Evolutionary conservation across 139 green algal species (phyloP), one percentile per base, ranked within the genome.

Genomic region (Picochlorum sp.): DNA sequence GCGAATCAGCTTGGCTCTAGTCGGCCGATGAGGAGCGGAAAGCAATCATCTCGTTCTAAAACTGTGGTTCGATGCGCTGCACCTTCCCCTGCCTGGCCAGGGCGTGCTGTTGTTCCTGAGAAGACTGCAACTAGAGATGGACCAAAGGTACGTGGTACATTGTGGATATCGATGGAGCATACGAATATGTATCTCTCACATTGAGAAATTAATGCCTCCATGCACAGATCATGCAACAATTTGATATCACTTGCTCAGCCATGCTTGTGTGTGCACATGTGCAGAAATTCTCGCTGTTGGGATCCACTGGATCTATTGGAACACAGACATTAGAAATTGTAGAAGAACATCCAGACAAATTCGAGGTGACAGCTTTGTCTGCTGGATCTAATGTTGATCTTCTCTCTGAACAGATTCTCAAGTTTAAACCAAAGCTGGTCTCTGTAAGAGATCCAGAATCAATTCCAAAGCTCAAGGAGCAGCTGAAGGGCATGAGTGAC

Each of bases 251-350:
- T 7, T 23, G 9, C 20, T 16, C 20, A 13, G n/a, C 13, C 4
- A 8, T 15, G 16, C 58, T 38, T 7, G 57, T 34, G 20, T 32
- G 6, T 45, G 13, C 51, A 21, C n/a, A 21, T 59, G 11, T 62
- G 63, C 89, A 99, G 90, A 81, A 83, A 38, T 95, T 99, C 67
- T 96, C 90, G 4, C 69, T 99, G 38, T 68, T 99, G 34, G 89
- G 89, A 14, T 90, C 82, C 10, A 92, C 87, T n/a, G 94, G 94
- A 50, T 96, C 88, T 45, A 99, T 99, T 61, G 94, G 94, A 65
- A 99, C 94, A 37, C 94, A 99, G 75, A 98, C 94, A 2, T 77
- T 99, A 64, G 94, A 99, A 78, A 99, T 99, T 63, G 86, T 92
- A 20, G 83, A 73, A 2, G 94, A 99, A 81, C 77, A 95, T 79